Evolutionary conservation across 495 filamentous ascomycete species (phyloP), one percentile per base, ranked within the genome.

Genomic region (Penicillium malachiteum): DNA sequence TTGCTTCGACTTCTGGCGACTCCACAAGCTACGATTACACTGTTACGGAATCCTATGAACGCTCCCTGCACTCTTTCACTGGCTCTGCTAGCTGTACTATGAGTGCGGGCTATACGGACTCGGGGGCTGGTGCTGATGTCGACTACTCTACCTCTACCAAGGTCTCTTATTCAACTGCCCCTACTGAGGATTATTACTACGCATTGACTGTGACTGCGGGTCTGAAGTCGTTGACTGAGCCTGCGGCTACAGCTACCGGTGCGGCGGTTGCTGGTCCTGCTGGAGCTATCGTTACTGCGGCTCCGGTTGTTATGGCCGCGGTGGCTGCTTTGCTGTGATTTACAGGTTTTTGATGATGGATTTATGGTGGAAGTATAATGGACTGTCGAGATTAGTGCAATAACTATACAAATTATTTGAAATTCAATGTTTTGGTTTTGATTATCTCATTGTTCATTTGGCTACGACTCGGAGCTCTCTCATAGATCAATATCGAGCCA

Each of bases 31-130:
- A 57, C 48, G 61, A 62, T 18, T 9, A 59, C 11, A 62, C 55
- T 45, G 32, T 62, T 37, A 65, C 62, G 4, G 31, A 56, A 30
- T 50, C 50, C 3, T 62, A 44, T 4, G 51, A 62, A 10, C 65
- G 64, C 32, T 57, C 53, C 10, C 16, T 65, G 16, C 57, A 59
- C 11, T 50, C 61, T 11, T 59, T 45, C 0, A 62, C 61, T 7
- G 52, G 49, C 41, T 62, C 58, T 2, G 61, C 56, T 3, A 60
- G 54, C 49, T 67, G 64, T 44, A 60, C 53, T 0, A 65, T 67
- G 58, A 65, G 62, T 38, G 34, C 48, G 0, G 31, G 30, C 0
- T 44, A 54, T 40, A 54, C 14, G 3, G 64, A 58, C 0, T 42
- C 50, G 7, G 0, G 31, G 10, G 32, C 56, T 10, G 58, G 59